Evolutionary conservation across 2,329 filamentous ascomycete species (phyloP).

Genomic region (Cladophialophora yegresii): DNA sequence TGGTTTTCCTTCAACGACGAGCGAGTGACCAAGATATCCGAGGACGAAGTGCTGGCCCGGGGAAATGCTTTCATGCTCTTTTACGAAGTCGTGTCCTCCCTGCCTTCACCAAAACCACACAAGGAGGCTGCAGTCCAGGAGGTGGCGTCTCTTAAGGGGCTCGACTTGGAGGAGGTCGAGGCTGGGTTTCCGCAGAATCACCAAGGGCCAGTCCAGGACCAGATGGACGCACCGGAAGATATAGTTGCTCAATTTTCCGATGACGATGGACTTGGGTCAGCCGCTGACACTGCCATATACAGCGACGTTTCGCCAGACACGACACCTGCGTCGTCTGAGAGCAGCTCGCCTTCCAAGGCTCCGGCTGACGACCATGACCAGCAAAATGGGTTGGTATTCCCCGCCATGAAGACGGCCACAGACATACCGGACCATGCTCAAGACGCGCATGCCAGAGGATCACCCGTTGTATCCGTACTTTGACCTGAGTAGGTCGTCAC

Average conservation of each 20-base stretch:
- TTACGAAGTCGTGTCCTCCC: slow-evolving; percentile 66
- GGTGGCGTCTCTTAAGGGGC: background rate
- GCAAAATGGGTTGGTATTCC: background rate
- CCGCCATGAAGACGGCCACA: slow-evolving; percentile 8
- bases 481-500: background rate
- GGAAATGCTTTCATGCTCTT: slow-evolving; percentile 95
- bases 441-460: slow-evolving; percentile 1
- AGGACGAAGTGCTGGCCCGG: slow-evolving; percentile 71
- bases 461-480: background rate
- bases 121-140: background rate
- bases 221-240: background rate
- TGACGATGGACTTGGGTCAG: slow-evolving; percentile 1
- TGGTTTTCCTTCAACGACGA: slow-evolving; percentile 96
- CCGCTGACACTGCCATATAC: background rate
- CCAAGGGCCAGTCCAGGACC: background rate
- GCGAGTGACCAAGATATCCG: slow-evolving; percentile 71
- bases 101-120: background rate
- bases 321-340: slow-evolving; percentile 7
- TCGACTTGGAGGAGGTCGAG: background rate
- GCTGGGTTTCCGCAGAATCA: background rate
- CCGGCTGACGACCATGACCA: background rate
- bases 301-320: slow-evolving; percentile 8
- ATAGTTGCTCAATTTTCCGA: background rate
- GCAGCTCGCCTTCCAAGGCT: slow-evolving; percentile 9
- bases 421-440: background rate